These are phyloP conservation scores for Colletotrichum lupini DNA, from an alignment of 2,329 filamentous ascomycete species.

Conservation along the genomic window DNA sequence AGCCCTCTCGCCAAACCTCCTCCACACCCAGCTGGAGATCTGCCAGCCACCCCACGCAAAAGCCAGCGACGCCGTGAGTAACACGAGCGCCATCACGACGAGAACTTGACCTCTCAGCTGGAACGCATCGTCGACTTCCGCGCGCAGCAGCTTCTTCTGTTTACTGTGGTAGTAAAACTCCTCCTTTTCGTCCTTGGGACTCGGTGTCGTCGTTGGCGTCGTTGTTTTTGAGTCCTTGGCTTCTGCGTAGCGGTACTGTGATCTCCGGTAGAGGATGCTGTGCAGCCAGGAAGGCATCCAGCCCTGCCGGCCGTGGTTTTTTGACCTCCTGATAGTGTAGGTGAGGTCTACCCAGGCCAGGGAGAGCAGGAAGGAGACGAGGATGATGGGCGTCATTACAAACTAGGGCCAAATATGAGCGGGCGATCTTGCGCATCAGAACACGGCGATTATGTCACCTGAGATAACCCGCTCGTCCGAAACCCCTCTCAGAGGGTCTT, in stretches of 20 bases:
- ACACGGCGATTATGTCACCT: background rate
- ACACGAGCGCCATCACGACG: conserved; percentile 54
- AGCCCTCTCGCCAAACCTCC: background rate
- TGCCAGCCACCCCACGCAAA: conserved; percentile 43
- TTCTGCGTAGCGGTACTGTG: conserved; percentile 49
- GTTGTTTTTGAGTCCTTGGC: conserved; percentile 35
- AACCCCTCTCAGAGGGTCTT: background rate
- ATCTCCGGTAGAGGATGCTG: conserved; percentile 51
- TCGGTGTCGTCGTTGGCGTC: background rate
- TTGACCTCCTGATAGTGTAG: conserved; percentile 62
- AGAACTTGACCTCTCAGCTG: conserved; percentile 67
- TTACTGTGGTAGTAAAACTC: conserved; percentile 64
- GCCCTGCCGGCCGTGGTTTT: conserved; percentile 44
- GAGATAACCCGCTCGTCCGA: background rate
- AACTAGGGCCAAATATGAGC: conserved; percentile 43
- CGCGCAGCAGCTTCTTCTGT: conserved; percentile 68
- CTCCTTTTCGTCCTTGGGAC: conserved; percentile 37
- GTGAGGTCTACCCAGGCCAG: conserved; percentile 71
- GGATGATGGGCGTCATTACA: conserved; percentile 71
- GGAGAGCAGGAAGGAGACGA: conserved; percentile 73
- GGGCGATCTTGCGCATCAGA: background rate
- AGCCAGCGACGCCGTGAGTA: conserved; percentile 36
- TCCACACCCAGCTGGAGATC: conserved; percentile 21
- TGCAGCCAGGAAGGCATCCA: conserved; percentile 54
- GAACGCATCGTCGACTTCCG: conserved; percentile 74